A percentile compares a stretch with the other conserved stretches of the same genome.
phyloP scores from a whole-genome alignment of 2,329 filamentous ascomycete species.

The Fonsecaea pugnacius region DNA sequence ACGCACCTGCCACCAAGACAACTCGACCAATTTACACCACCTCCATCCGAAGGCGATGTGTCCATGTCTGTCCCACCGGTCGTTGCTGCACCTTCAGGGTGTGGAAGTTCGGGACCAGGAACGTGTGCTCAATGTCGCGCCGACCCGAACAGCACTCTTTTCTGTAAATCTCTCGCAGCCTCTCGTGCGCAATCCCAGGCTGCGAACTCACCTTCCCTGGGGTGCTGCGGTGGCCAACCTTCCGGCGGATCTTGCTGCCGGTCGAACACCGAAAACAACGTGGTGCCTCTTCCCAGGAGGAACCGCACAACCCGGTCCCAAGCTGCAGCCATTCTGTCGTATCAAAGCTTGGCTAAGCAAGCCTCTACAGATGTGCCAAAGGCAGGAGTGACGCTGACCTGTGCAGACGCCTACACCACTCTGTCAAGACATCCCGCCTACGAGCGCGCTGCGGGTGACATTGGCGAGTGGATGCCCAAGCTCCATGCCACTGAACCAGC shows the following conservation, averaged over 20 bases:
- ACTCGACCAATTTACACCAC: constrained; percentile 56
- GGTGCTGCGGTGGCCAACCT: constrained; percentile 68
- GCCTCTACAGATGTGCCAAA: constrained; percentile 42
- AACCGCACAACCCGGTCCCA: constrained; percentile 34
- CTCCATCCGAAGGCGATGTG: constrained; percentile 62
- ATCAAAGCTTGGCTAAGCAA: constrained; percentile 36
- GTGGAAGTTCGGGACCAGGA: constrained; percentile 70
- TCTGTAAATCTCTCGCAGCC: constrained; percentile 79
- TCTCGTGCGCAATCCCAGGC: constrained; percentile 45
- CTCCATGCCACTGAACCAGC: constrained; percentile 61
- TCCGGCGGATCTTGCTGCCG: constrained; percentile 32
- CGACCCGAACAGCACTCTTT: constrained; percentile 78
- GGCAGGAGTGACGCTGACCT: constrained; percentile 65
- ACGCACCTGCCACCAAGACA: constrained; percentile 17
- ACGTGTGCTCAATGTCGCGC: constrained; percentile 77
- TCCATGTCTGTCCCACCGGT: constrained; percentile 52
- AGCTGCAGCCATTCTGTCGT: constrained; percentile 24
- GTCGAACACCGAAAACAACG: constrained; percentile 37
- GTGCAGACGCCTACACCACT: constrained; percentile 78
- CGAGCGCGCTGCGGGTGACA: constrained; percentile 72
- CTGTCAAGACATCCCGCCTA: constrained; percentile 77
- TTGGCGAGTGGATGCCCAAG: constrained; percentile 75
- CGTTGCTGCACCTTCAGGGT: constrained; percentile 41
- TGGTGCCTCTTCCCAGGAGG: constrained; percentile 33
- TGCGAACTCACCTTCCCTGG: constrained; percentile 59